Base-by-base conservation (phyloP, 495 filamentous ascomycete genomes). In the Daldinia loculata region DNA sequence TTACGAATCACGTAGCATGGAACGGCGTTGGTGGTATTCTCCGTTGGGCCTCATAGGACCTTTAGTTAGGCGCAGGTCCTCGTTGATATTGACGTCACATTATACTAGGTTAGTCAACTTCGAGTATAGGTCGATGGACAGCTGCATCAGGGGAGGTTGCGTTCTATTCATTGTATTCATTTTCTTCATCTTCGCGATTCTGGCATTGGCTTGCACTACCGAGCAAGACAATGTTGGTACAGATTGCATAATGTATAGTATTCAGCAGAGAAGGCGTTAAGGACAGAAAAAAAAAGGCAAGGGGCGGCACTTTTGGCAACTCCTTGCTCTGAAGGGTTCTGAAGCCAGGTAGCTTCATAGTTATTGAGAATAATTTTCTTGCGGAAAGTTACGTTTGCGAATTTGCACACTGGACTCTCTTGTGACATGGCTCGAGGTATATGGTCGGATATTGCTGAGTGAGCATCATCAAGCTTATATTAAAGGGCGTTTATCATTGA, bases 21-120 rank as follows among this genome's bases (percentile, higher is more conserved):
- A 53, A 55, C 27, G 75, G 75, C 70, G 75, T 77, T 77, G 63
- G 63, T 56, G 58, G 70, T 36, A 70, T 69, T 69, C 34, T 66
- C 17, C 22, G 55, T 65, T 62, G n/a, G 51, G 45, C 26, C 38
- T 36, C 45, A 57, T 57, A 48, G 51, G 56, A 52, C 39, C 32
- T 38, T 57, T 65, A 41, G 26, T 22, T n/a, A 53, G 12, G 34
- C 15, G 45, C 36, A 29, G 32, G 34, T 36, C 48, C 17, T 53
- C 32, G 11, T 60, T 52, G 22, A 27, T 48, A 55, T 32, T 32
- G 48, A 45, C 27, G 43, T 39, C 39, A 15, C 36, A 53, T 32
- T 56, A 55, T 53, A 36, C 34, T 36, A 29, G 27, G 27, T 27
- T 27, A 29, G 36, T 34, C 22, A 30, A 52, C 36, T 60, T 63